Conservation (phyloP, 2,329 filamentous ascomycete genomes). For the Sporothrix protearum region DNA sequence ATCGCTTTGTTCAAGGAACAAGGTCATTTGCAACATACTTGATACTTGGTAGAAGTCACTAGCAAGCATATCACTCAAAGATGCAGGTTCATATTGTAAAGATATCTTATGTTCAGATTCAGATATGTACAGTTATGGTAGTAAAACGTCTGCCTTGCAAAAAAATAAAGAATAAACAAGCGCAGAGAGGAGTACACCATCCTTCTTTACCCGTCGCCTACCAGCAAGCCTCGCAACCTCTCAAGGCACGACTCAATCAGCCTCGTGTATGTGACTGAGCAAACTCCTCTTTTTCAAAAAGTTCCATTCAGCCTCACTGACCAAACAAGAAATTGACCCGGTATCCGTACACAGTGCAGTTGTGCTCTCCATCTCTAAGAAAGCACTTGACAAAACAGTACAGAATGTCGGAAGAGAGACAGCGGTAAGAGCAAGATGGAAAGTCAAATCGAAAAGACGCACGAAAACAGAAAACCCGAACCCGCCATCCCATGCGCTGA, state of each 20-base stretch:
- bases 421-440: background rate
- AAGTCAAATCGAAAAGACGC: background rate
- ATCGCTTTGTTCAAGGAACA: background rate
- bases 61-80: background rate
- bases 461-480: background rate
- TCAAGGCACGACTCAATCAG: background rate
- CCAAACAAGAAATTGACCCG: background rate
- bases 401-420: background rate
- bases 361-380: background rate
- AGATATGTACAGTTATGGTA: constrained; percentile 22
- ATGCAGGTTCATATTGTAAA: background rate
- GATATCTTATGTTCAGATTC: constrained; percentile 22
- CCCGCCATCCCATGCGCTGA: constrained; percentile 20
- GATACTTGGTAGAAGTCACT: background rate
- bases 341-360: constrained; percentile 15
- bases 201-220: background rate
- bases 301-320: background rate
- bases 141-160: constrained; percentile 15
- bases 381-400: background rate
- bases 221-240: background rate
- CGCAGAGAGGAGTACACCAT: constrained; percentile 3
- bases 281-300: background rate
- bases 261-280: background rate
- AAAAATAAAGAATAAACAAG: background rate
- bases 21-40: background rate